Evolutionary conservation across 768 basidiomycete genomes (phyloP), one percentile per base, ranked within the genome.

Genomic region (Hydnomerulius pinastri): DNA sequence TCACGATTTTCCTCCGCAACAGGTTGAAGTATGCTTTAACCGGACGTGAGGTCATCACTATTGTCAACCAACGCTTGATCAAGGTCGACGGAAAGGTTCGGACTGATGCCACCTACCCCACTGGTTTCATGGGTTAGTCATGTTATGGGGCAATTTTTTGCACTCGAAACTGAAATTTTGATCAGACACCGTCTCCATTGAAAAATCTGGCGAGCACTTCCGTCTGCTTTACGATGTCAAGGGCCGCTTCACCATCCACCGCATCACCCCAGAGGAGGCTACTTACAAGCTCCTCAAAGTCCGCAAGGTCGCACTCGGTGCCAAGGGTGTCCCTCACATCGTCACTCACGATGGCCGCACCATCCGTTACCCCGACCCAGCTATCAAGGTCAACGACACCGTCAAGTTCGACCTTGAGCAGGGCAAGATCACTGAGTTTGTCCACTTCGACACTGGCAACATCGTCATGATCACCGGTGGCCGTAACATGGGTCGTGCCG

Each of bases 331-430:
- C 42, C 97, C 97, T 47, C 86, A 95, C 80, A 79, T 99, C 61
- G 92, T 98, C 74, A 98, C 96, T 60, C 97, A 99, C 78, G 97
- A 99, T 67, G 97, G 97, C 46, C 93, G 97, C 71, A 99, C 97
- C 58, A 98, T 99, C 78, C 95, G 97, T 57, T 99, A 98, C 78
- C 96, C 97, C 61, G 97, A 99, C 73, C 97, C 97, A 25, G 71
- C 75, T 62, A 93, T 99, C 83, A 83, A 79, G 65, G 92, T 91
- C 73, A 96, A 98, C 81, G 97, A 98, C 77, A 93, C 94, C 45
- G 85, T 98, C 73, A 97, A 92, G 74, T 98, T 89, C 70, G 97
- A 98, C 74, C 77, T 99, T 55, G 90, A 92, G 71, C 87, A 92
- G 74, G 81, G 82, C 75, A 97, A 98, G 79, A 94, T 99, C 70